Evolutionary conservation across 495 filamentous ascomycete species (phyloP).

Genomic region (Aspergillus haitiensis): DNA sequence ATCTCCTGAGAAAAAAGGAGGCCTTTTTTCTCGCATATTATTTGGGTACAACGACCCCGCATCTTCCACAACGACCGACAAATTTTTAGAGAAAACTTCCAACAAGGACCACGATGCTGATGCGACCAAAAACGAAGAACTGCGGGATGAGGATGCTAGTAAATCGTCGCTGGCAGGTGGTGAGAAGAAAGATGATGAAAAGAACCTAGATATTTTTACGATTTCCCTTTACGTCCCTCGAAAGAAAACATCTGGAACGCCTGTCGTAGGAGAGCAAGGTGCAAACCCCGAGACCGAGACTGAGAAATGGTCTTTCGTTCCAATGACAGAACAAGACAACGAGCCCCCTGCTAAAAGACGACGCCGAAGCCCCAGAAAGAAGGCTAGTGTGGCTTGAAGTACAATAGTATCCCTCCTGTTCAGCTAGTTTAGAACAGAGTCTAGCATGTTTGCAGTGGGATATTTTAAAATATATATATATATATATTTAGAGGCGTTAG

Average conservation of each 20-base stretch:
- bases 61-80: neutral
- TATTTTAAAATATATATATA: no score
- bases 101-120: constrained; percentile 4
- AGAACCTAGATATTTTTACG: constrained; percentile 32
- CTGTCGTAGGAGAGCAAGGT: neutral
- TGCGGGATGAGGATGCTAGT: neutral
- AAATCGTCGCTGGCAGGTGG: constrained; percentile 10
- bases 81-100: constrained; percentile 12
- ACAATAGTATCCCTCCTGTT: neutral
- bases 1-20: constrained; percentile 21
- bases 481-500: constrained; percentile 9
- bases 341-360: constrained; percentile 43
- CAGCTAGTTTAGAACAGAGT: neutral
- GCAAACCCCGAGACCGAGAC: constrained; percentile 18
- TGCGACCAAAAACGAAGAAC: constrained; percentile 14
- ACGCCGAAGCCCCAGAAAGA: constrained; percentile 33
- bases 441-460: neutral
- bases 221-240: constrained; percentile 39
- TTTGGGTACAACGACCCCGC: constrained; percentile 20
- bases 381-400: constrained; percentile 13
- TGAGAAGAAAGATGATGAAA: constrained; percentile 14
- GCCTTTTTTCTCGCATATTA: constrained; percentile 35
- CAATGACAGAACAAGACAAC: constrained; percentile 23
- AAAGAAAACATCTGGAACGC: constrained; percentile 23
- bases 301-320: constrained; percentile 30